phyloP scores from a whole-genome alignment of 2,329 filamentous ascomycete genomes.

The Periconia sp. region DNA sequence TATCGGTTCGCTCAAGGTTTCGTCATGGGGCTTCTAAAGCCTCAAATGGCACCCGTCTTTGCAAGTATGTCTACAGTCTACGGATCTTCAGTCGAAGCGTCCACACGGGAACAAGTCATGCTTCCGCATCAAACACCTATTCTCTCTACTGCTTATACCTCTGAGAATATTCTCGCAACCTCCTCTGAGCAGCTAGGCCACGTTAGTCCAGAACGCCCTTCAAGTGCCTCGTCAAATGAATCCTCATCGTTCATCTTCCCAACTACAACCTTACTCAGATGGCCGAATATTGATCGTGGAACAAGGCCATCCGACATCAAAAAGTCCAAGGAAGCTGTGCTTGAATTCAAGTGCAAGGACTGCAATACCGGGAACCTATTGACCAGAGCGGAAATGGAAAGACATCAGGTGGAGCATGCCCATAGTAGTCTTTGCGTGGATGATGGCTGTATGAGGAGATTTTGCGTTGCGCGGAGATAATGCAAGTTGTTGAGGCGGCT shows the following conservation, averaged over 20 bases:
- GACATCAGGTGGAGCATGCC: slow-evolving; percentile 31
- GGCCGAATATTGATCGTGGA: slow-evolving; percentile 20
- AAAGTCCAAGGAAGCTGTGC: slow-evolving; percentile 16
- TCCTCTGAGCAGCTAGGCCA: no score
- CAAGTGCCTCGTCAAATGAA: not conserved
- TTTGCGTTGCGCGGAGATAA: slow-evolving; percentile 23
- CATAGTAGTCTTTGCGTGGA: slow-evolving; percentile 26
- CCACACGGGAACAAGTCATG: not conserved
- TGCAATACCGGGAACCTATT: slow-evolving; percentile 31
- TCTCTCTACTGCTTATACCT: slow-evolving; percentile 1
- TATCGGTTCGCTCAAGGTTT: slow-evolving; percentile 36
- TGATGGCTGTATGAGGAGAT: slow-evolving; percentile 27
- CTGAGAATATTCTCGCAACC: not conserved
- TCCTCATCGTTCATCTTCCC: slow-evolving; percentile 25
- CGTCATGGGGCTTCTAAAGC: slow-evolving; percentile 29
- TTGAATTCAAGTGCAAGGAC: slow-evolving; percentile 24
- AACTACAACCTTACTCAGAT: slow-evolving; percentile 34
- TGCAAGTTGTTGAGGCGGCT: no score
- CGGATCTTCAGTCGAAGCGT: not conserved
- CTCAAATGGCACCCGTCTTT: slow-evolving; percentile 9
- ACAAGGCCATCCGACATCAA: slow-evolving; percentile 15
- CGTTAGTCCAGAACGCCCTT: no score
- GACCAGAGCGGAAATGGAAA: slow-evolving; percentile 30
- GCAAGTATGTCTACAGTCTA: not conserved
- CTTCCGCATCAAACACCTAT: slow-evolving; percentile 16